Evolutionary conservation across 768 basidiomycete genomes (phyloP), one percentile per base, ranked within the genome.

Genomic region (Termitomyces sp.): DNA sequence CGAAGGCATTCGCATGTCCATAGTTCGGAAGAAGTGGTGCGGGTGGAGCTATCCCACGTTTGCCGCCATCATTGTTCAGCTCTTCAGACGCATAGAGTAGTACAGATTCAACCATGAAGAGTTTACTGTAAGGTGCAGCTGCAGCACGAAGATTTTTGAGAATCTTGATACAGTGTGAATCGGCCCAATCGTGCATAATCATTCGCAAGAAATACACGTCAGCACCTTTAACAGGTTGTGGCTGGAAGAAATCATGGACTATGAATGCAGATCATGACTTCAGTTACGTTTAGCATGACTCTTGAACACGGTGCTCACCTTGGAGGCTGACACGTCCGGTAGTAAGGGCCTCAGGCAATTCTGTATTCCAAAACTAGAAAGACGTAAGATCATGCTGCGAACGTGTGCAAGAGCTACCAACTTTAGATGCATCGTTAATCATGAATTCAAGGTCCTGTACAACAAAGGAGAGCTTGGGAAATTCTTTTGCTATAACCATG

Each of bases 391-490:
- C n/a, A 37, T 22, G 22, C 20, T 18, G 36, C 24, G 27, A 40
- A 26, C 8, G 30, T 16, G 14, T 9, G 16, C 32, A 8, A 9
- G 49, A 50, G 10, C 4, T 14, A 53, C 24, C 9, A 30, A 55
- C 53, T 48, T 49, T 47, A 13, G 34, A 24, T 4, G 58, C 46
- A 24, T 32, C 53, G 16, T 39, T 20, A 26, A 50, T 36, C 8
- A 46, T n/a, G 13, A 49, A 51, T 24, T 59, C 58, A 10, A 59
- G 37, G 36, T 59, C 58, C 50, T 59, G 58, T 2, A 59, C 48
- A 27, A 59, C 47, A 44, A 50, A 59, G 4, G 24, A 33, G 20
- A 56, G 49, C 7, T 56, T 40, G 3, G 50, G 59, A 33, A 39
- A 60, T 0, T 42, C 26, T n/a, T 60, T 44, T 27, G 26, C 32